Conservation (phyloP, 805 yeast genomes). For the Debaryomyces hansenii region DNA sequence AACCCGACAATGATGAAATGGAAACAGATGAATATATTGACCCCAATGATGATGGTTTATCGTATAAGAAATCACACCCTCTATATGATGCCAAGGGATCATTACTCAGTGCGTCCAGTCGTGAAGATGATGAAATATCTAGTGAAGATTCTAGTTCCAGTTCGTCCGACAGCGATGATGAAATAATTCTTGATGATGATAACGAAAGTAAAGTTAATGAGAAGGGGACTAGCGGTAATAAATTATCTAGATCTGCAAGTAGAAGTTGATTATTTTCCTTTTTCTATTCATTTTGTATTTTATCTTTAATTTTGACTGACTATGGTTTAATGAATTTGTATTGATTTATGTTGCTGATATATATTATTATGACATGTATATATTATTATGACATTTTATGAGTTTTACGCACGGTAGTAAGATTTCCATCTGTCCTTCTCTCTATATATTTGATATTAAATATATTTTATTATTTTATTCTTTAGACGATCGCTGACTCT, state of each 20-base stretch:
- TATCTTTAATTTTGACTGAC: not conserved
- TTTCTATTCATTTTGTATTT: not conserved
- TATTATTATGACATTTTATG: not conserved
- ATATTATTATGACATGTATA: not conserved
- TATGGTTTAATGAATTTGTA: not conserved
- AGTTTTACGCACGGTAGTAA: too few species aligned
- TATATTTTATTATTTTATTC: not conserved
- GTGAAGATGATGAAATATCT: conserved; percentile 22
- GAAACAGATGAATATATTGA: conserved; percentile 73
- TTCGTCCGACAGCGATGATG: conserved; percentile 32
- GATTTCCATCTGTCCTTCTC: not conserved
- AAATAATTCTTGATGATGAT: conserved; percentile 18
- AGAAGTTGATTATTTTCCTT: conserved; percentile 23
- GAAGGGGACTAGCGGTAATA: conserved; percentile 17
- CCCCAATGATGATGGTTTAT: conserved; percentile 79
- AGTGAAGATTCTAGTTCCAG: conserved; percentile 33
- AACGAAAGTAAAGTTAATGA: conserved; percentile 17
- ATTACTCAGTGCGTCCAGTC: conserved; percentile 11
- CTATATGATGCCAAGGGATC: conserved; percentile 49
- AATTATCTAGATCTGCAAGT: conserved; percentile 42
- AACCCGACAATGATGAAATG: conserved; percentile 23
- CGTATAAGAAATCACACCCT: conserved; percentile 66
- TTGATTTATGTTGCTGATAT: not conserved
- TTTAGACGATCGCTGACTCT: conserved; percentile 4
- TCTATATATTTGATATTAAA: not conserved